These are phyloP conservation scores for Triglochin maritima DNA, from an alignment of 106 monocot species.

Conservation along the genomic window DNA sequence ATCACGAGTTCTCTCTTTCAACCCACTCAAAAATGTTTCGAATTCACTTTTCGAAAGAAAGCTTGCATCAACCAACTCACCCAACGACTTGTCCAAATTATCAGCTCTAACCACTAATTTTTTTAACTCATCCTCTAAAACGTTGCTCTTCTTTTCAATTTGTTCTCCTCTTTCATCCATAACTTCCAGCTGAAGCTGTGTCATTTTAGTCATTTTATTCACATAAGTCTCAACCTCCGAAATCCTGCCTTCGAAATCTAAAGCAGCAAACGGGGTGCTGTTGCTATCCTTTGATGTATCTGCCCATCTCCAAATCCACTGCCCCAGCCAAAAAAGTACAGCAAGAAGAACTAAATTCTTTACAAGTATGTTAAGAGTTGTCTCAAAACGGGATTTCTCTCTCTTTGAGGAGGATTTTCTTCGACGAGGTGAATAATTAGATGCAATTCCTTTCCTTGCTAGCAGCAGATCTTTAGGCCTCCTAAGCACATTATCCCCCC, in stretches of 20 bases:
- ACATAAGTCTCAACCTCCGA: conserved; percentile 61
- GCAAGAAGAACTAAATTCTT: conserved; percentile 56
- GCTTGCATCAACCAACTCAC: conserved; percentile 29
- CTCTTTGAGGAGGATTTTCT: conserved; percentile 32
- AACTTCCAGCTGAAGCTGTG: conserved; percentile 78
- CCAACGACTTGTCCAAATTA: conserved; percentile 34
- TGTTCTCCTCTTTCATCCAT: conserved; percentile 47
- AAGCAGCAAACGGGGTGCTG: conserved; percentile 21
- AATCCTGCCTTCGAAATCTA: conserved; percentile 55
- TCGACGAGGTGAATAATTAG: conserved; percentile 22
- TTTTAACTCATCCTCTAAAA: conserved; percentile 39
- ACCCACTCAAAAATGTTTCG: conserved; percentile 2
- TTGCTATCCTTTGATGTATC: conserved; percentile 7
- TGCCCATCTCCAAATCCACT: conserved; percentile 45
- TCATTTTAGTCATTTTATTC: conserved; percentile 65
- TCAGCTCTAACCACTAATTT: conserved; percentile 36
- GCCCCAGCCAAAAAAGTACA: conserved; percentile 49
- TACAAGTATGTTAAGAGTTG: conserved; percentile 37
- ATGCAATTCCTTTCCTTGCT: conserved; percentile 22
- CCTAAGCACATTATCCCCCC: conserved; percentile 36
- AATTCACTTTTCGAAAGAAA: conserved; percentile 42
- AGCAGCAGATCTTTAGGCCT: conserved; percentile 23
- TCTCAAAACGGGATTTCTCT: conserved; percentile 47
- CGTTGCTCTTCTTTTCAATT: conserved; percentile 33
- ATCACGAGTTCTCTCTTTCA: neutral